Evolutionary conservation across 768 basidiomycete species (phyloP), one percentile per base, ranked within the genome.

Genomic region (Kondoa malvinella): DNA sequence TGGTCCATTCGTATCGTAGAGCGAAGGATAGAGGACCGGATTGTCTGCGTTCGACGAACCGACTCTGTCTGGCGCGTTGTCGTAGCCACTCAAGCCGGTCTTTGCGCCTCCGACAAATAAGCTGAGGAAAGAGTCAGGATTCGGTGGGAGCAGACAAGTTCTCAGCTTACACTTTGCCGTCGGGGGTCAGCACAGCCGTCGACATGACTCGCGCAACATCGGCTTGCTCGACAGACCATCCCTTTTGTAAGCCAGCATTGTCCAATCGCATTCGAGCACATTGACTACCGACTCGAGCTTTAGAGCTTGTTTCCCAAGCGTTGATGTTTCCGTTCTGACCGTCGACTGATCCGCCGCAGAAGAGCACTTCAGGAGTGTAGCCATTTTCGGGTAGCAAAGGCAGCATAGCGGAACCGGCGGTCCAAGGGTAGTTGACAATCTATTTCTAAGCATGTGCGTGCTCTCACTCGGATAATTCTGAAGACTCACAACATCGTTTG

Each of bases 381-480:
- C 88, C 86, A 79, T 92, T 95, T 30, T 81, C 86, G 2, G 88
- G 87, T 1, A 88, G 92, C n/a, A 97, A 81, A 4, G 92, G 92
- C 0, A 97, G 81, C 87, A 97, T 89, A 56, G 87, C 87, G 1
- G 82, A 82, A 0, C 87, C 92, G 34, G 88, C 89, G 8, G 89
- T 89, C 0, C 87, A 92, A 12, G 91, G 91, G 74, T 92, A 91
- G 26, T 57, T 56, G 3, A 90, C 86, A 34, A 89, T 85, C 21
- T 25, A 25, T 8, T 8, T 50, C 12, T 50, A 50, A 8, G 8
- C 58, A 8, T 25, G n/a, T 14, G 30, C 25, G 30, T 27, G 61
- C 33, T 32, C 3, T 63, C 32, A 31, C 30, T 30, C 58, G 14
- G 15, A 60, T 4, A 26, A 25, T 26, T 4, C 8, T 25, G n/a